A percentile compares a stretch with the other conserved stretches of the same genome.
phyloP scores from a whole-genome alignment of 1,284 basidiomycete species.

The Lignosus rhinocerotis region DNA sequence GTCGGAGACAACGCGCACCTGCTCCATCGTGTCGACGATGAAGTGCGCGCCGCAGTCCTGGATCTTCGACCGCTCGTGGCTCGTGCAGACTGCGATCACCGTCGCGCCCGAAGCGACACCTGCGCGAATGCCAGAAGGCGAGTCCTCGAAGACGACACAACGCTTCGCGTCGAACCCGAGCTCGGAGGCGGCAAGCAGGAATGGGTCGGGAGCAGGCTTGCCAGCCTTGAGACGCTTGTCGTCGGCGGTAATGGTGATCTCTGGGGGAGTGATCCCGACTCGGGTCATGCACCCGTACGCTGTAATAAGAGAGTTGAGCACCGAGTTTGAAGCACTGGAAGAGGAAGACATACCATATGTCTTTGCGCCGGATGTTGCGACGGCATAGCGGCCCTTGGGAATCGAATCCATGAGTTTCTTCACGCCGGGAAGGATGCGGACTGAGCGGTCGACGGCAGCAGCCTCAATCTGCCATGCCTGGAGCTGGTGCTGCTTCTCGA shows the following conservation, averaged over 20 bases:
- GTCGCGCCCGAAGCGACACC: slow-evolving; percentile 73
- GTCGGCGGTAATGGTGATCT: slow-evolving; percentile 78
- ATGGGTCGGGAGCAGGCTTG: slow-evolving; percentile 74
- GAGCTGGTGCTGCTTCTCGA: slow-evolving; percentile 36
- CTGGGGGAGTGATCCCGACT: slow-evolving; percentile 71
- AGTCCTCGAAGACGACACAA: slow-evolving; percentile 77
- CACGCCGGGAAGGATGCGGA: slow-evolving; percentile 76
- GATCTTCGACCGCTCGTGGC: slow-evolving; percentile 55
- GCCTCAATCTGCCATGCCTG: slow-evolving; percentile 63
- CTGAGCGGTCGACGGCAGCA: slow-evolving; percentile 62
- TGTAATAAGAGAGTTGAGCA: slow-evolving; percentile 27
- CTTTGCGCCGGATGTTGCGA: slow-evolving; percentile 77
- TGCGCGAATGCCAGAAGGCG: slow-evolving; percentile 72
- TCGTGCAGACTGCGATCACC: slow-evolving; percentile 77
- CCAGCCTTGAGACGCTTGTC: slow-evolving; percentile 68
- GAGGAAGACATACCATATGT: slow-evolving; percentile 54
- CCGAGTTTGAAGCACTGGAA: background rate
- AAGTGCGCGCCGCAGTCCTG: slow-evolving; percentile 69
- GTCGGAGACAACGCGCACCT: slow-evolving; percentile 45
- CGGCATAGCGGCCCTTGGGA: slow-evolving; percentile 68
- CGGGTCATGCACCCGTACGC: slow-evolving; percentile 72
- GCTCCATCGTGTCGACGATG: slow-evolving; percentile 62
- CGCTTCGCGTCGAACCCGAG: slow-evolving; percentile 61
- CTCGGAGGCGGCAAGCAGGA: slow-evolving; percentile 73
- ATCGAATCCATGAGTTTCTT: slow-evolving; percentile 67